A percentile compares a stretch with the other conserved stretches of the same genome.
phyloP scores from a whole-genome alignment of 2,329 filamentous ascomycete species.

The Zymoseptoria brevis region DNA sequence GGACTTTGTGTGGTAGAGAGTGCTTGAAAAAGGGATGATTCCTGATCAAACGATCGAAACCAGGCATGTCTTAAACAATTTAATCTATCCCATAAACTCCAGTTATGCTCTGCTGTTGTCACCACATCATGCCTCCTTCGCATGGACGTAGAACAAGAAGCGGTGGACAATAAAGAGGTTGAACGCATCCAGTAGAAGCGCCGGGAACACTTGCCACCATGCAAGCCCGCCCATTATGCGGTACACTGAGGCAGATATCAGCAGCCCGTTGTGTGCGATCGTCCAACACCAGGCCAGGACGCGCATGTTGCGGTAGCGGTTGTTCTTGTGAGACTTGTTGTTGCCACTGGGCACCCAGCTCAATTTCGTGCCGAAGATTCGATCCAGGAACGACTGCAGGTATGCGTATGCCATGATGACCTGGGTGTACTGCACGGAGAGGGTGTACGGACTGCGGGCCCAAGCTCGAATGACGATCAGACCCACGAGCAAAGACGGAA shows the following conservation, averaged over 20 bases:
- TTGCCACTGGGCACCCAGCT: conserved; percentile 36
- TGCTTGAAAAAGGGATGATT: too few relatives aligned
- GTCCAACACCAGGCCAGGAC: conserved; percentile 35
- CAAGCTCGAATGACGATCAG: conserved; percentile 35
- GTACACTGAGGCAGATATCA: conserved; percentile 32
- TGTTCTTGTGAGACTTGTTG: conserved; percentile 35
- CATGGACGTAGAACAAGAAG: conserved; percentile 26
- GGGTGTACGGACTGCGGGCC: conserved; percentile 35
- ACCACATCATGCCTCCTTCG: too few relatives aligned
- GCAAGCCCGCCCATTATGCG: conserved; percentile 29
- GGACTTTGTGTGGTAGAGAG: too few relatives aligned
- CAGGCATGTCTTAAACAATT: too few relatives aligned
- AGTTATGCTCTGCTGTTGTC: too few relatives aligned
- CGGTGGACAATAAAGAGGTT: conserved; percentile 36
- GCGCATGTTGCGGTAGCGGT: conserved; percentile 40
- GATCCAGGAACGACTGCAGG: conserved; percentile 37
- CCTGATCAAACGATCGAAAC: too few relatives aligned
- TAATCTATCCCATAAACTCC: too few relatives aligned
- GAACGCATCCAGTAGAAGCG: conserved; percentile 34
- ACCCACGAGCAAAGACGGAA: conserved; percentile 35
- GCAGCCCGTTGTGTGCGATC: conserved; percentile 26
- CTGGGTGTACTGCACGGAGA: conserved; percentile 39
- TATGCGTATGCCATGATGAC: conserved; percentile 38
- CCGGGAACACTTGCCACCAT: conserved; percentile 36
- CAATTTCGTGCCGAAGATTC: conserved; percentile 34